A percentile compares a stretch with the other conserved stretches of the same genome.
phyloP scores from a whole-genome alignment of 495 filamentous ascomycete genomes.

The Podospora didyma region DNA sequence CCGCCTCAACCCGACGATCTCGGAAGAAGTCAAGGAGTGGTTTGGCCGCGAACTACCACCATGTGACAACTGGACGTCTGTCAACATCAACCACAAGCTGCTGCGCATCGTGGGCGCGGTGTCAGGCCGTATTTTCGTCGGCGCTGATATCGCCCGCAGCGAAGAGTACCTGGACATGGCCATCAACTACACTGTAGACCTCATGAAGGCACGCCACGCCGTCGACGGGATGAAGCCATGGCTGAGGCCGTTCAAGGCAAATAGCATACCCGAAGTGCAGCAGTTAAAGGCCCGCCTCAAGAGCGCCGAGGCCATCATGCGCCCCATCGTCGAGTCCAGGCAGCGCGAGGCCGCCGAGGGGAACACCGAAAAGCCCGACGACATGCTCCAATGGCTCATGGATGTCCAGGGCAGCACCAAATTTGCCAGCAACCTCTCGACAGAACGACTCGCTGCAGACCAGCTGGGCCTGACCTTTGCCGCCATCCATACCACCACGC shows the following conservation, averaged over 20 bases:
- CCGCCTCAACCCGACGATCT: slow-evolving; percentile 20
- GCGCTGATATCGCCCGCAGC: slow-evolving; percentile 47
- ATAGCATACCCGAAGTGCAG: slow-evolving; percentile 28
- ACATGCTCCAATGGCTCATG: slow-evolving; percentile 41
- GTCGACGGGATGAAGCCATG: slow-evolving; percentile 26
- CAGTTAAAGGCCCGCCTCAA: slow-evolving; percentile 22
- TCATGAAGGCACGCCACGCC: slow-evolving; percentile 30
- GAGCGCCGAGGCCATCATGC: slow-evolving; percentile 25
- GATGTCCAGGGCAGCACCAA: slow-evolving; percentile 18
- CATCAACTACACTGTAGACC: slow-evolving; percentile 54
- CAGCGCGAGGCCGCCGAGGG: slow-evolving; percentile 6
- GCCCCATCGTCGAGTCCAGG: slow-evolving; percentile 26
- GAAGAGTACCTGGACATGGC: slow-evolving; percentile 54
- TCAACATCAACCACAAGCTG: slow-evolving; percentile 35
- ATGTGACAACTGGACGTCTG: slow-evolving; percentile 38
- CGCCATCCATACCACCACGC: slow-evolving; percentile 48
- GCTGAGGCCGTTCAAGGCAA: slow-evolving; percentile 28
- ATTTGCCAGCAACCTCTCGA: slow-evolving; percentile 15
- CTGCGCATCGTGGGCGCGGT: slow-evolving; percentile 51
- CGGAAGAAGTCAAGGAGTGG: slow-evolving; percentile 23
- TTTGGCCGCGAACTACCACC: slow-evolving; percentile 22
- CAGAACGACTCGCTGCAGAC: slow-evolving; percentile 21
- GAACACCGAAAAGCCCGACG: slow-evolving; percentile 25
- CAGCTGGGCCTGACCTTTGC: slow-evolving; percentile 45
- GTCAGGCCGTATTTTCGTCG: slow-evolving; percentile 57